phyloP scores from a whole-genome alignment of 345 rosid genomes.

The Eucalyptus polyanthemos region DNA sequence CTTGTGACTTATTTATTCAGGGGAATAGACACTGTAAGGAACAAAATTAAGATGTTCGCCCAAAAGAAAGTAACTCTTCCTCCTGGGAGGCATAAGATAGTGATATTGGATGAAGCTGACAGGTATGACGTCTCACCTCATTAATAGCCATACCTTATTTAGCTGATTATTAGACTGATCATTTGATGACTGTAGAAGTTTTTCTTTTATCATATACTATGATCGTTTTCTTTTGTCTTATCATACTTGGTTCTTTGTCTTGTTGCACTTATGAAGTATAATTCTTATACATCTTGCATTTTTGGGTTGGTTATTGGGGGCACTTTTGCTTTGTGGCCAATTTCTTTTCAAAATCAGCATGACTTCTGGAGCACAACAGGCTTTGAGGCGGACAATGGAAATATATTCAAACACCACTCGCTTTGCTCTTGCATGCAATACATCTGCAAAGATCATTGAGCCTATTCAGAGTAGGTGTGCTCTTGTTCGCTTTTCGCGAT shows the following conservation, averaged over 20 bases:
- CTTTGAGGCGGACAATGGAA: conserved; percentile 94
- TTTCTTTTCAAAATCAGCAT: conserved; percentile 31
- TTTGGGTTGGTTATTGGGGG: not conserved
- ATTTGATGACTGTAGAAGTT: not conserved
- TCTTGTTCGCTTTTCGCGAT: conserved; percentile 82
- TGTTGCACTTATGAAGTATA: not conserved
- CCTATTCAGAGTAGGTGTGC: conserved; percentile 99
- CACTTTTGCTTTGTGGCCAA: not conserved
- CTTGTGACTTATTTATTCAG: conserved; percentile 10
- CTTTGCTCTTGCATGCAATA: conserved; percentile 95
- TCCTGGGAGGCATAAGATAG: conserved; percentile 83
- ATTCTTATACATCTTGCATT: not conserved
- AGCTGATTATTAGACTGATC: not conserved
- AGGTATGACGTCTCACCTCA: conserved; percentile 25
- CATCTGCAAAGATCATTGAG: conserved; percentile 81
- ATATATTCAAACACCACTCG: conserved; percentile 89
- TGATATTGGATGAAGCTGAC: conserved; percentile 95
- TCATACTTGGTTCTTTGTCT: not conserved
- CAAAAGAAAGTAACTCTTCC: conserved; percentile 92
- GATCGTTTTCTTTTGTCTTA: not conserved
- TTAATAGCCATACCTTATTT: not conserved
- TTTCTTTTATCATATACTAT: not conserved
- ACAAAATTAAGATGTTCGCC: conserved; percentile 98
- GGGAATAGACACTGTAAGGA: conserved; percentile 91
- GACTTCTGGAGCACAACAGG: conserved; percentile 99